These are phyloP conservation scores for Coemansia sp. DNA, from an alignment of 192 early-diverging fungal genomes.

Conservation along the genomic window DNA sequence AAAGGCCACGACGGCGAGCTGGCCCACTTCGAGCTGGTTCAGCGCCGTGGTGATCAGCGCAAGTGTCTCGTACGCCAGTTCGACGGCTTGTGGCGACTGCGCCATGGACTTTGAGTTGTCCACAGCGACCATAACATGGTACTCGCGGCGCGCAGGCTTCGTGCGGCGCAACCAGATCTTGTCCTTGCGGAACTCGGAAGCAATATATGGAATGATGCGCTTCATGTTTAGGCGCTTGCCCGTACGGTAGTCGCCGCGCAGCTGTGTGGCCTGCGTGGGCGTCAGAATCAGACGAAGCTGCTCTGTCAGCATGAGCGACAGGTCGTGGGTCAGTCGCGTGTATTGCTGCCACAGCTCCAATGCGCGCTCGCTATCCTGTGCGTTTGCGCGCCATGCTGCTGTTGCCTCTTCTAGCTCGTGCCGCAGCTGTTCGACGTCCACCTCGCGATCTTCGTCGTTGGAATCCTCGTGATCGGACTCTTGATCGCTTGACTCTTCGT, in stretches of 20 bases:
- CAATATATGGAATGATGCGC: constrained; percentile 99
- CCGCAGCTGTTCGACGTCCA: constrained; percentile 71
- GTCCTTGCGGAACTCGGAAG: constrained; percentile 98
- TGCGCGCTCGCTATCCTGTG: constrained; percentile 57
- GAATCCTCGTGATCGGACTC: constrained; percentile 37
- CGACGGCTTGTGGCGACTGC: constrained; percentile 66
- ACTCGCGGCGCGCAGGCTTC: constrained; percentile 93
- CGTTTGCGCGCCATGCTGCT: constrained; percentile 68
- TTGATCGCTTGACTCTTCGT: constrained; percentile 48
- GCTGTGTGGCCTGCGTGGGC: constrained; percentile 93
- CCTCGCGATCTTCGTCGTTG: constrained; percentile 19
- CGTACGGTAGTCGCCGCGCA: constrained; percentile 96
- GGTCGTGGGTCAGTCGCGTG: constrained; percentile 83
- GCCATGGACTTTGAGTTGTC: constrained; percentile 99
- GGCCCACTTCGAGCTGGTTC: constrained; percentile 92
- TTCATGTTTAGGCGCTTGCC: constrained; percentile 99
- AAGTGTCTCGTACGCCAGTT: constrained; percentile 93
- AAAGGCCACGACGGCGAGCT: constrained; percentile 88
- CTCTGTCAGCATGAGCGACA: constrained; percentile 89
- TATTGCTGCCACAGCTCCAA: constrained; percentile 86
- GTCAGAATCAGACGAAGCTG: constrained; percentile 94
- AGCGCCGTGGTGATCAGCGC: constrained; percentile 90
- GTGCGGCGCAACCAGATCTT: constrained; percentile 99
- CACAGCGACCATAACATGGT: constrained; percentile 97
- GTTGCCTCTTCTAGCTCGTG: constrained; percentile 76